Base-by-base conservation (phyloP, 2,329 filamentous ascomycete genomes). In the Lecanoromycetidae sp. region DNA sequence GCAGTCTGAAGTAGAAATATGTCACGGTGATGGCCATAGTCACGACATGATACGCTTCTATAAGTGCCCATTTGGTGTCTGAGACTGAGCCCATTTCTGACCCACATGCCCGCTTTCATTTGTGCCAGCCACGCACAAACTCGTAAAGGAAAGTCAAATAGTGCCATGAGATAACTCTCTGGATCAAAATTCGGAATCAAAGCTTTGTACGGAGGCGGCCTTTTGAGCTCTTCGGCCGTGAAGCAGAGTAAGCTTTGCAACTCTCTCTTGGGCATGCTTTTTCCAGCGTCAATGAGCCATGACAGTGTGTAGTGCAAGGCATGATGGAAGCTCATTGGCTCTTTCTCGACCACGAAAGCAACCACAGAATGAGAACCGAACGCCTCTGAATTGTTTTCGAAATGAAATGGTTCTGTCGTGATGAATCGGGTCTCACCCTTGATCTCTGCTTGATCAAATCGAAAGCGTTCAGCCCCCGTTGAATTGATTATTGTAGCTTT, bases 81-180 rank as follows among this genome's bases (percentile, higher is more conserved):
- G 43, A 98, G 75, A 57, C 90, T 96, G 60, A 98, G 87, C 2
- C 91, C 91, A 60, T 98, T 98, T 47, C 91, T 80, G 53, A 98
- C 90, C 91, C 93, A 98, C 80, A 96, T 94, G 43, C 87, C 86
- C 15, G 90, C 87, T 63, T 94, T 94, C 79, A 98, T 96, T 67
- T 98, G 93, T 5, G 91, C 85, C 26, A 98, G 71, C 91, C 91
- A 98, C 17, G 87, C 87, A 61, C 87, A 95, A 0, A 96, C 88
- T 44, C 93, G 77, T 3, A 98, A 71, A 0, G 93, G 90, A 57
- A 86, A 94, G 62, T 98, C 91, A 58, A 98, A 94, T 43, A 87
- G 78, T 2, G 84, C 82, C 62, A 94, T 80, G 19, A 94, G 70
- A 58, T 88, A 81, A 60, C 94, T 87, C 57, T 94, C 84, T 0